phyloP scores from a whole-genome alignment of 164 flowering plant species.

The Liquidambar formosana region DNA sequence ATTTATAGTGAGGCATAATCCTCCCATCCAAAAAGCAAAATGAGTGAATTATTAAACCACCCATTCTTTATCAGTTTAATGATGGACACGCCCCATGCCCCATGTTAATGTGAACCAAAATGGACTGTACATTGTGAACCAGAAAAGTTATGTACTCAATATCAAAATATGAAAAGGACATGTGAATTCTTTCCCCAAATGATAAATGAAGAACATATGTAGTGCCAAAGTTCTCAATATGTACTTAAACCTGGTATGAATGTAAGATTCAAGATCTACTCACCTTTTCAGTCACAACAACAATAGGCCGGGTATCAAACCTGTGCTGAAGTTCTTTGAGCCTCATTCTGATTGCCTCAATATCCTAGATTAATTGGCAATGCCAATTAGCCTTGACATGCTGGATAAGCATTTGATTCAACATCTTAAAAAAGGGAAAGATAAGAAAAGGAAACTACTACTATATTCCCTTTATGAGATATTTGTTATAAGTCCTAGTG shows the following conservation, averaged over 20 bases:
- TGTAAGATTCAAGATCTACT: slow-evolving; percentile 2
- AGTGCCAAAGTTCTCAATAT: not conserved
- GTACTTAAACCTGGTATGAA: not conserved
- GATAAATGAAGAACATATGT: not conserved
- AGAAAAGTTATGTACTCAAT: no score
- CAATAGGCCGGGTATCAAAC: slow-evolving; percentile 52
- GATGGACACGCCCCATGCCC: no score
- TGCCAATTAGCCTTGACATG: not conserved
- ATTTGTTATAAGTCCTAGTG: not conserved
- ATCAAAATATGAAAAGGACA: no score
- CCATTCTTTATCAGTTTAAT: no score
- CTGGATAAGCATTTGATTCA: not conserved
- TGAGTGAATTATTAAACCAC: no score
- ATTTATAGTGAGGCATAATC: not conserved
- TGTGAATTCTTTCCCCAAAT: not conserved
- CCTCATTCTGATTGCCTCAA: slow-evolving; percentile 42
- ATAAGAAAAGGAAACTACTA: not conserved
- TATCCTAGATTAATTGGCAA: slow-evolving; percentile 45
- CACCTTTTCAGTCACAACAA: slow-evolving; percentile 86
- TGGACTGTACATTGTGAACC: no score
- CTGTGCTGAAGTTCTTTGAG: slow-evolving; percentile 43
- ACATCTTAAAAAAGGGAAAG: not conserved
- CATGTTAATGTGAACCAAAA: no score
- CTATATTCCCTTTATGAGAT: not conserved
- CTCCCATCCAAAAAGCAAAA: no score